Conservation (phyloP, 208 protist genomes). For the Trypanosomatidae sp. region DNA sequence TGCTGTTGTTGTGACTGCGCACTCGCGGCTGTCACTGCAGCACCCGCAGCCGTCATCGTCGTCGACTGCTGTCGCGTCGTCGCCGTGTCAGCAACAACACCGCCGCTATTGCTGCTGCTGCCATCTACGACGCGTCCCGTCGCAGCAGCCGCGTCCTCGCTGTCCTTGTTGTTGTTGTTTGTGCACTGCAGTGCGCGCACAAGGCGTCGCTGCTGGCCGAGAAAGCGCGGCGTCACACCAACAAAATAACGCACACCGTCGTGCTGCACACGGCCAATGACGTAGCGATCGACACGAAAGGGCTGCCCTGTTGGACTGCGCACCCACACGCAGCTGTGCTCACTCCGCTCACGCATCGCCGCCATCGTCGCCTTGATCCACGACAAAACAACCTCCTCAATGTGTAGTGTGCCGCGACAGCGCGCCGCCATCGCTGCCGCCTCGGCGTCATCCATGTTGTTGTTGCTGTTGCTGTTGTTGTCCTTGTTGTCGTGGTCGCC, state of each 20-base stretch:
- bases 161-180: too few species aligned
- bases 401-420: conserved; percentile 36
- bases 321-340: conserved; percentile 42
- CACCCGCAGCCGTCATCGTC: too few species aligned
- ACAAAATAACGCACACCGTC: conserved; percentile 65
- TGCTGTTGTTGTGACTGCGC: too few species aligned
- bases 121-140: too few species aligned
- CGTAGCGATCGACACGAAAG: conserved; percentile 47
- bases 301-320: conserved; percentile 20
- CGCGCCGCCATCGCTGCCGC: conserved; percentile 11
- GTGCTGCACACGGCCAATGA: conserved; percentile 54
- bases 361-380: conserved; percentile 46
- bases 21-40: too few species aligned
- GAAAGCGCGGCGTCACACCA: conserved; percentile 49
- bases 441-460: neutral
- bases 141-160: too few species aligned
- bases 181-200: too few species aligned
- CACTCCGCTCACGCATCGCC: conserved; percentile 25
- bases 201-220: conserved; percentile 33
- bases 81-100: too few species aligned
- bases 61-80: too few species aligned
- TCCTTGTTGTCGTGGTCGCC: neutral
- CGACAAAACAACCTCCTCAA: conserved; percentile 60
- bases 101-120: too few species aligned
- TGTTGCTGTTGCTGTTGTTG: conserved; percentile 6